These are phyloP conservation scores for Boletus tomentosulus DNA, from an alignment of 768 basidiomycete genomes.

Conservation along the genomic window DNA sequence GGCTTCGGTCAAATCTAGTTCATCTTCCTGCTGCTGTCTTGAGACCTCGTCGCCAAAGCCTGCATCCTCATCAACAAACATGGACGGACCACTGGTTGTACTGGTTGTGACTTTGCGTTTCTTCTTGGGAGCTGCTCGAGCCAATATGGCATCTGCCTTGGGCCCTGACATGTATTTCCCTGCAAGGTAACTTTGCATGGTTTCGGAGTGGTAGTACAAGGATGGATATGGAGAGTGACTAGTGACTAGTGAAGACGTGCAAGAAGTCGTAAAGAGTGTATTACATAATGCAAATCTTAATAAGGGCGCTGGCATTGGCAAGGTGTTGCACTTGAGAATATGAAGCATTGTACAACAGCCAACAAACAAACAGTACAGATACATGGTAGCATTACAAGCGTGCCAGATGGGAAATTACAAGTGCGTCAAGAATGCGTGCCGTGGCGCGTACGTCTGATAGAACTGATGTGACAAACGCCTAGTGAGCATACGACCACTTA, in stretches of 20 bases:
- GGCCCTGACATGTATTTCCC: constrained; percentile 95
- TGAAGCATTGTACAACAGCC: not conserved
- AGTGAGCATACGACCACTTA: constrained; percentile 6
- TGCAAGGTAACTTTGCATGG: constrained; percentile 79
- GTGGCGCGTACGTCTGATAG: constrained; percentile 2
- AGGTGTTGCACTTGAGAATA: not conserved
- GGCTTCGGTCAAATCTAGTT: constrained; percentile 50
- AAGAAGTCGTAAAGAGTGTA: not conserved
- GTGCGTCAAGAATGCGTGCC: not conserved
- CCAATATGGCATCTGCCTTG: constrained; percentile 92
- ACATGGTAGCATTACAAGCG: not conserved
- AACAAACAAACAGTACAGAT: not conserved
- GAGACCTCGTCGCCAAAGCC: constrained; percentile 54
- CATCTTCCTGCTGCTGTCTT: constrained; percentile 52
- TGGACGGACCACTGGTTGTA: constrained; percentile 23
- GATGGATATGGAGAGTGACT: not conserved
- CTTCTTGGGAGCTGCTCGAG: constrained; percentile 53
- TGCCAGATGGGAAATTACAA: not conserved
- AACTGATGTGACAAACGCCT: not conserved
- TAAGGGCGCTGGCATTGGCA: too few relatives aligned
- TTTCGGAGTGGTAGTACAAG: not conserved
- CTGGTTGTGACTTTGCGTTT: constrained; percentile 54
- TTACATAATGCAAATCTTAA: not conserved
- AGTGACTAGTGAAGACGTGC: too few relatives aligned
- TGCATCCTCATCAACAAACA: constrained; percentile 66